Conservation (phyloP, 306 rosid genomes). For the Parietaria judaica region DNA sequence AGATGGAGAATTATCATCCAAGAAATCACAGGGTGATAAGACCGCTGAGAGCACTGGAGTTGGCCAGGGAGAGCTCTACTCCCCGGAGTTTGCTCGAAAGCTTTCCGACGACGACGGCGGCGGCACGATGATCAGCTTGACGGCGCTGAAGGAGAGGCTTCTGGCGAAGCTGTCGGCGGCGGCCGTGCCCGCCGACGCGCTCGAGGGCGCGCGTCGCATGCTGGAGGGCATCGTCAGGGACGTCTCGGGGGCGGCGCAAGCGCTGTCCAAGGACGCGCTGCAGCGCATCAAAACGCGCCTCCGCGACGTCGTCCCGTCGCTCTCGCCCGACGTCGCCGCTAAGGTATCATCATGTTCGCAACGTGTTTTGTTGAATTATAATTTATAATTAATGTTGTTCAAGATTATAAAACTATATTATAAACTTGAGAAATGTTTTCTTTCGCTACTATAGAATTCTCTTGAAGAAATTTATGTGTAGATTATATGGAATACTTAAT, state of each 20-base stretch:
- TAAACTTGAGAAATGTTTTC: not conserved
- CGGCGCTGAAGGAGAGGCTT: conserved; percentile 21
- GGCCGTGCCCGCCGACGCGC: conserved; percentile 5
- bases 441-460: not conserved
- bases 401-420: no score
- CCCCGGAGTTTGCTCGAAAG: not conserved
- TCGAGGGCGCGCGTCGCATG: conserved; percentile 7
- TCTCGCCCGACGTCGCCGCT: conserved; percentile 10
- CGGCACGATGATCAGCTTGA: conserved; percentile 1
- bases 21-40: not conserved
- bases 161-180: conserved; percentile 19
- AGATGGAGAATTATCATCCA: not conserved
- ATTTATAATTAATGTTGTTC: not conserved
- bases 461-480: no score
- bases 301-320: conserved; percentile 1
- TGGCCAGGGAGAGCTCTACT: conserved; percentile 16
- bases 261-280: conserved; percentile 13
- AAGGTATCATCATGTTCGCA: not conserved
- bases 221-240: conserved; percentile 3
- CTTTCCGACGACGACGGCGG: not conserved
- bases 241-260: conserved; percentile 4
- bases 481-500: not conserved
- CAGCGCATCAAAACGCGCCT: conserved; percentile 5
- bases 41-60: not conserved
- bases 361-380: not conserved